A percentile compares a stretch with the other conserved stretches of the same genome.
phyloP scores from a whole-genome alignment of 2,329 filamentous ascomycete genomes.

The Aschersonia sp. region DNA sequence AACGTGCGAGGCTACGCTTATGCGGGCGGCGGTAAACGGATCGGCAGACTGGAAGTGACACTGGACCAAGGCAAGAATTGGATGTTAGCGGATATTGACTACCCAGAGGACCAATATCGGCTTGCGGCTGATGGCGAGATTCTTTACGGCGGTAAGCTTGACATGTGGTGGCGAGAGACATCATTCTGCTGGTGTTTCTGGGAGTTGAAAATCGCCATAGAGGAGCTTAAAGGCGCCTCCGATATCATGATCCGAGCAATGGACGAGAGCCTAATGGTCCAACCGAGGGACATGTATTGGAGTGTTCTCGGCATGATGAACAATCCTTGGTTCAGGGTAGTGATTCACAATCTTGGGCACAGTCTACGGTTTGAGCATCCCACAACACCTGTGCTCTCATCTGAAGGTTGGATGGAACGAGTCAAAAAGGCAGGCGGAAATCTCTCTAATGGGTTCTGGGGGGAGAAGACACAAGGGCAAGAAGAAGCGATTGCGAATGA shows the following conservation, averaged over 20 bases:
- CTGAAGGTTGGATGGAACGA: constrained; percentile 86
- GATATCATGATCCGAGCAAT: constrained; percentile 75
- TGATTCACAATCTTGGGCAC: constrained; percentile 51
- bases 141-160: constrained; percentile 64
- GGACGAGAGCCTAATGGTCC: constrained; percentile 78
- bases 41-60: constrained; percentile 72
- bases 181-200: constrained; percentile 92
- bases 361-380: constrained; percentile 72
- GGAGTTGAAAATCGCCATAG: constrained; percentile 53
- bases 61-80: constrained; percentile 72
- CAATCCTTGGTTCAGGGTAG: constrained; percentile 81
- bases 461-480: constrained; percentile 49
- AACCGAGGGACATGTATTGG: constrained; percentile 94
- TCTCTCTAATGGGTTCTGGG: constrained; percentile 72
- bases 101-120: constrained; percentile 76
- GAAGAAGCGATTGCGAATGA: constrained; percentile 28
- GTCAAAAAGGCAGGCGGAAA: constrained; percentile 74
- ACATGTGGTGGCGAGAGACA: constrained; percentile 69
- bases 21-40: constrained; percentile 67
- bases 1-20: constrained; percentile 73
- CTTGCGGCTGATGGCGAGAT: constrained; percentile 37
- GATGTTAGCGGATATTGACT: constrained; percentile 62
- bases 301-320: constrained; percentile 96
- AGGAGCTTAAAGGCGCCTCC: constrained; percentile 45
- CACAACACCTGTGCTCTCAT: constrained; percentile 61